These are phyloP conservation scores for Pseudogymnoascus pannorum DNA, from an alignment of 2,329 filamentous ascomycete genomes.

Conservation along the genomic window DNA sequence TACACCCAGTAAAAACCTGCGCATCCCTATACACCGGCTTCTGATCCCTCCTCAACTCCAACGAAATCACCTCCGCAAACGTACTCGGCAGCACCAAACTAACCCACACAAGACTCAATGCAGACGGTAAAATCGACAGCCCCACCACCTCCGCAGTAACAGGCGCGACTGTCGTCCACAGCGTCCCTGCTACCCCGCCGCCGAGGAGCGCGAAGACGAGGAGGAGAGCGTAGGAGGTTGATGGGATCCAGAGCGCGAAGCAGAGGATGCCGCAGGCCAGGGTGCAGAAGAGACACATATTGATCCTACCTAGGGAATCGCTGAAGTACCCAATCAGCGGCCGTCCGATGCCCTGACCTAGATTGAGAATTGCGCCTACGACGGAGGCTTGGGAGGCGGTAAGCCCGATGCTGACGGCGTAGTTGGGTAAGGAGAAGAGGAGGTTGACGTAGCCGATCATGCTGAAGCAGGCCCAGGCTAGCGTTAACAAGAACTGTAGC, in stretches of 20 bases:
- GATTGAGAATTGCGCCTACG: constrained; percentile 37
- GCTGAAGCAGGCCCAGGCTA: constrained; percentile 36
- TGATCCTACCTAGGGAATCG: constrained; percentile 37
- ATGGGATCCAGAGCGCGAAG: constrained; percentile 40
- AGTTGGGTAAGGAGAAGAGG: constrained; percentile 39
- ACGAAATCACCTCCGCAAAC: constrained; percentile 50
- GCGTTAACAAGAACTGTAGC: constrained; percentile 30
- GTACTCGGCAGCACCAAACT: constrained; percentile 60
- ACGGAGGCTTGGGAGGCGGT: constrained; percentile 32
- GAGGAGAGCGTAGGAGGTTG: constrained; percentile 34
- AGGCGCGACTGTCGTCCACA: constrained; percentile 55
- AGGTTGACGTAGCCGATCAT: constrained; percentile 41
- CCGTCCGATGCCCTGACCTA: constrained; percentile 40
- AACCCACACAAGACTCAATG: constrained; percentile 62
- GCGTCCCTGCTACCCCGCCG: constrained; percentile 38
- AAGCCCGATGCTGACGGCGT: constrained; percentile 37
- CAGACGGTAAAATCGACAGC: constrained; percentile 56
- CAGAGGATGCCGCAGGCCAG: constrained; percentile 31
- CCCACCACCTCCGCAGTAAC: constrained; percentile 67
- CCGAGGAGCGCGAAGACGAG: constrained; percentile 36
- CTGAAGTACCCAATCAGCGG: constrained; percentile 38
- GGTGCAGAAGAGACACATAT: constrained; percentile 34
- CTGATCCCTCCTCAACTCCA: constrained; percentile 28
- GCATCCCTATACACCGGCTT: constrained; percentile 10
- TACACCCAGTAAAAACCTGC: constrained; percentile 30